Percentiles rank a stretch among this genome's conserved stretches.
Evolutionary conservation across 148 eudicot species (phyloP).

Genomic region (Nepenthes mirabilis): DNA sequence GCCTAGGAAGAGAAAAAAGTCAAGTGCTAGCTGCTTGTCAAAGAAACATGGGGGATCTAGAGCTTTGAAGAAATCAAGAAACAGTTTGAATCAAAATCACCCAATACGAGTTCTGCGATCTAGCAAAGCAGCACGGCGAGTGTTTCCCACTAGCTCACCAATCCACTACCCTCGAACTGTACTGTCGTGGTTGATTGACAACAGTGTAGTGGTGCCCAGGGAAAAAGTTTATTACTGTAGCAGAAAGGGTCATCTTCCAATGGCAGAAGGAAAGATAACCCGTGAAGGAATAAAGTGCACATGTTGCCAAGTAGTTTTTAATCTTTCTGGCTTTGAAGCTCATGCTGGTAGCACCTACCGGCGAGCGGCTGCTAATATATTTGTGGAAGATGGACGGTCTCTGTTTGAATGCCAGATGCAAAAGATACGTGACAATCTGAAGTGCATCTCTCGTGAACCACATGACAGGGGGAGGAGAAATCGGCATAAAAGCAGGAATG

Average conservation of each 20-base stretch:
- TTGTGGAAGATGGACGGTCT: conserved; percentile 68
- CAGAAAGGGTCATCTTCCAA: conserved; percentile 10
- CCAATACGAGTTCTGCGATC: conserved; percentile 29
- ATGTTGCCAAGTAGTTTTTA: conserved; percentile 47
- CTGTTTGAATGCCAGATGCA: conserved; percentile 61
- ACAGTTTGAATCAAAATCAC: conserved; percentile 12
- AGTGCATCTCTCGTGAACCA: conserved; percentile 11
- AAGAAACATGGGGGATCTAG: conserved; percentile 19
- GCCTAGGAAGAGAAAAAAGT: conserved; percentile 8
- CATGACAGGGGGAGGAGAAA: conserved; percentile 14
- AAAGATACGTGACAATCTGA: conserved; percentile 17
- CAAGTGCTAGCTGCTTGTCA: conserved; percentile 6
- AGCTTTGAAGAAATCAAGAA: conserved; percentile 14
- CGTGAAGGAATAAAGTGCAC: conserved; percentile 70
- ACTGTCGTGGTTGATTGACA: conserved; percentile 80
- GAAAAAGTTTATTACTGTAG: conserved; percentile 41
- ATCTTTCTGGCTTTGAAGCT: conserved; percentile 54
- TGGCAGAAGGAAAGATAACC: conserved; percentile 46
- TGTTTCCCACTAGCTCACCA: conserved; percentile 18
- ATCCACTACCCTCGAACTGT: conserved; percentile 36
- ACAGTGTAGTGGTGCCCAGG: conserved; percentile 42
- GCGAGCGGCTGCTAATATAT: conserved; percentile 61
- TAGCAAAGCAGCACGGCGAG: conserved; percentile 45
- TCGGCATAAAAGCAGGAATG: conserved; percentile 25
- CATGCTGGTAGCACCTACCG: conserved; percentile 54